Evolutionary conservation across 345 rosid genomes (phyloP).

Genomic region (Syzygium grande): DNA sequence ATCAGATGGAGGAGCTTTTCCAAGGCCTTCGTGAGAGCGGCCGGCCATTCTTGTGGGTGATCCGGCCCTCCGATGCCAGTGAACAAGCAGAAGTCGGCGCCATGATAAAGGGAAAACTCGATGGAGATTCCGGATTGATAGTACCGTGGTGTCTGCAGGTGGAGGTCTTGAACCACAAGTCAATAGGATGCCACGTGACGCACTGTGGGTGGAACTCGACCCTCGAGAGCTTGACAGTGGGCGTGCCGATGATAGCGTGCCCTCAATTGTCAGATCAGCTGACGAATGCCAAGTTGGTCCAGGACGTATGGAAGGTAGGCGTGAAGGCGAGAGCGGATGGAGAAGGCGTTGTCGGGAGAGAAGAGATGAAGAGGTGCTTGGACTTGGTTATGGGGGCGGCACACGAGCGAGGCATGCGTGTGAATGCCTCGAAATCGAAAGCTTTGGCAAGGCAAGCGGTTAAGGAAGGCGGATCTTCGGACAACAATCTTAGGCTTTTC

Average conservation of each 20-base stretch:
- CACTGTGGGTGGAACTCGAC: slow-evolving; percentile 40
- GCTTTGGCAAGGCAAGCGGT: slow-evolving; percentile 14
- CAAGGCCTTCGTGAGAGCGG: not conserved
- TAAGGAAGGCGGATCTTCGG: slow-evolving; percentile 14
- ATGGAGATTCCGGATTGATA: slow-evolving; percentile 8
- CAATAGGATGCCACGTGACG: slow-evolving; percentile 27
- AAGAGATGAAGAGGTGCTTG: slow-evolving; percentile 26
- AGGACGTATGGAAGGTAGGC: slow-evolving; percentile 21
- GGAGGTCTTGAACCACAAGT: slow-evolving; percentile 23
- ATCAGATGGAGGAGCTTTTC: slow-evolving; percentile 19
- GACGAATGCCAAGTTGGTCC: slow-evolving; percentile 23
- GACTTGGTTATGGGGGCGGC: slow-evolving; percentile 20
- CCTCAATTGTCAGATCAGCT: slow-evolving; percentile 25
- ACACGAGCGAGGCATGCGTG: slow-evolving; percentile 7
- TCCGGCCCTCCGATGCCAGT: not conserved
- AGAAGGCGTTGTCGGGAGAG: slow-evolving; percentile 10
- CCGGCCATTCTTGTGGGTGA: slow-evolving; percentile 23
- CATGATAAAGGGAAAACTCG: not conserved
- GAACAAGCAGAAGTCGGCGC: not conserved
- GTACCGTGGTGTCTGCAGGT: slow-evolving; percentile 35
- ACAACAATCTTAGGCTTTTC: slow-evolving; percentile 11
- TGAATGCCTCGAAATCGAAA: slow-evolving; percentile 21
- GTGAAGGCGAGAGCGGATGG: not conserved
- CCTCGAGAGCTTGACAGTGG: slow-evolving; percentile 21
- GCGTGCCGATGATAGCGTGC: slow-evolving; percentile 19